Base-by-base conservation (phyloP, 768 basidiomycete species). In the Lactarius psammicola region DNA sequence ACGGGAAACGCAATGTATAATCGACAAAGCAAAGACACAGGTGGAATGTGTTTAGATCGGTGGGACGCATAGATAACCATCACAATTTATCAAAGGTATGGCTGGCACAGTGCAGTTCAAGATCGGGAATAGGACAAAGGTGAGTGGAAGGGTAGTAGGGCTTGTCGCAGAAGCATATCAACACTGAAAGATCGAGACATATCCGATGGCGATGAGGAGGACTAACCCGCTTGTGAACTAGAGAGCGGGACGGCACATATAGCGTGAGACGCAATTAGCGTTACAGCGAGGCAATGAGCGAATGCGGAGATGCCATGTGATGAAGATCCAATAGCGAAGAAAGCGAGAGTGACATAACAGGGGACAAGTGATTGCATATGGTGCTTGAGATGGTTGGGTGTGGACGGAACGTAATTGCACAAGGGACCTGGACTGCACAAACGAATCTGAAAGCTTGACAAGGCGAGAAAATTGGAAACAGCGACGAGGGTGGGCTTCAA, bases 321-420 rank as follows among this genome's bases (percentile, higher is more conserved):
- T 34, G 56, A 56, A 49, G 60, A 62, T 70, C 69, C 68, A 65
- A 70, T 60, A 63, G 62, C 64, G 62, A 64, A 53, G 69, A 70
- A 30, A 66, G 68, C 64, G 60, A 59, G 54, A 56, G 58, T 51
- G 55, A 70, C 36, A 70, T 64, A 33, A 66, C 42, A 33, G 11
- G 56, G 68, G 38, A 56, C 46, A 63, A 53, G 54, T 44, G 57
- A 49, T 62, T 59, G 69, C 63, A 64, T 56, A 55, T 26, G 46
- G n/a, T 56, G 62, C 40, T 60, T 62, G 63, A 61, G 55, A 54
- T 65, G 64, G 58, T 65, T 63, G 65, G 49, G 34, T 31, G 54
- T 55, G 55, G 64, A 53, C 40, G 64, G 56, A 58, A 53, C 51
- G 51, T 60, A 65, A 65, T 66, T 58, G 60, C 65, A 66, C 65